A percentile compares a stretch with the other conserved stretches of the same genome.
Evolutionary conservation across 768 basidiomycete genomes (phyloP).

Genomic region (Kwoniella shandongensis): DNA sequence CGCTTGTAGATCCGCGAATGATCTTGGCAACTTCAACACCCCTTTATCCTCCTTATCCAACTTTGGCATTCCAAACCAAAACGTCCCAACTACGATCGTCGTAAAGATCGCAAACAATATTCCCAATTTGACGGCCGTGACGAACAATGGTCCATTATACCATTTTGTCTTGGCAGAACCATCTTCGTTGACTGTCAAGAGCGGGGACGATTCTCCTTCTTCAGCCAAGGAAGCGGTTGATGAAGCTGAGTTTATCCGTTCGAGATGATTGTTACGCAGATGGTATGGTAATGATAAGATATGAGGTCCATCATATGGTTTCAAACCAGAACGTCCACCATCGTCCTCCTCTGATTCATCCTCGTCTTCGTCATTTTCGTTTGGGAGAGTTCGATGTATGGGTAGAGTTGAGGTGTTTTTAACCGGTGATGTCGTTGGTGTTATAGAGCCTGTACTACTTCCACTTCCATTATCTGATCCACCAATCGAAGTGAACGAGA

Average conservation of each 20-base stretch:
- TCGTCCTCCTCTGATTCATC: neutral
- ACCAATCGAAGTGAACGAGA: slow-evolving; percentile 6
- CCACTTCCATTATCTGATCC: neutral
- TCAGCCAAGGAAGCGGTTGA: slow-evolving; percentile 24
- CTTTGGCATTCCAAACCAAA: slow-evolving; percentile 79
- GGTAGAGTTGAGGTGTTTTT: neutral
- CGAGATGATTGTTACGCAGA: slow-evolving; percentile 1
- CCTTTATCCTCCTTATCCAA: slow-evolving; percentile 79
- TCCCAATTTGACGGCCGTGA: slow-evolving; percentile 80
- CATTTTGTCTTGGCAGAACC: slow-evolving; percentile 27
- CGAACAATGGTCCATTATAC: slow-evolving; percentile 62
- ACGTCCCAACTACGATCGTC: slow-evolving; percentile 67
- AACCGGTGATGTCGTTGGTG: neutral
- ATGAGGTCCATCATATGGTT: neutral
- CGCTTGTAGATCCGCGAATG: slow-evolving; percentile 79
- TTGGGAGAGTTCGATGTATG: neutral
- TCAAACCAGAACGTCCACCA: neutral
- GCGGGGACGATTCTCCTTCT: slow-evolving; percentile 36
- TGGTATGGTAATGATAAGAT: neutral
- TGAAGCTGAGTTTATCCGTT: neutral
- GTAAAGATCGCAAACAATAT: slow-evolving; percentile 71
- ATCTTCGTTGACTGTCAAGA: slow-evolving; percentile 11
- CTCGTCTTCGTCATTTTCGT: neutral
- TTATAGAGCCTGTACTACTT: too few species aligned
- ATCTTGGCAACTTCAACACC: slow-evolving; percentile 76